Evolutionary conservation across 768 basidiomycete genomes (phyloP).

Genomic region (Psilocybe cubensis): DNA sequence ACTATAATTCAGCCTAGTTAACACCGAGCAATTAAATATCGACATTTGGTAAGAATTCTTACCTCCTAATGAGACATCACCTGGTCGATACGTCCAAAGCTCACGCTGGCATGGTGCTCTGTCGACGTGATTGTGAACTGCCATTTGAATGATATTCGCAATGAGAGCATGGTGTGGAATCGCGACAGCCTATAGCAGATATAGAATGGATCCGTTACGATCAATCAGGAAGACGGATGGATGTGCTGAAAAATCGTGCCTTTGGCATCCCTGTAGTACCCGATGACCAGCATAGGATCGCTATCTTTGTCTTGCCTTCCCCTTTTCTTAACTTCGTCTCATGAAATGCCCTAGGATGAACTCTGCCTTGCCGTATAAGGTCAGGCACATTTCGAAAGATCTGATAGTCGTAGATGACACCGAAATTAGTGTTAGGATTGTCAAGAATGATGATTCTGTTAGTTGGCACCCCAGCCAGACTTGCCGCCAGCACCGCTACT

Average conservation of each 20-base stretch:
- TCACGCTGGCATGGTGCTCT: constrained; percentile 27
- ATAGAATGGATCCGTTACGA: background rate
- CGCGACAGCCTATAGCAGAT: constrained; percentile 52
- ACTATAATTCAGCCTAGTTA: constrained; percentile 25
- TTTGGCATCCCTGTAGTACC: constrained; percentile 74
- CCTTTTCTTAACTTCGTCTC: constrained; percentile 49
- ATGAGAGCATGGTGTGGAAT: constrained; percentile 60
- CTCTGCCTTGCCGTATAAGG: constrained; percentile 28
- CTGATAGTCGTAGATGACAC: background rate
- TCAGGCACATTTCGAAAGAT: constrained; percentile 25
- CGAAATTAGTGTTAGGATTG: constrained; percentile 6
- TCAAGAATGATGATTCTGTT: constrained; percentile 47
- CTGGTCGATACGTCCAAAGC: constrained; percentile 42
- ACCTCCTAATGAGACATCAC: constrained; percentile 50
- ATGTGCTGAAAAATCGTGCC: constrained; percentile 30
- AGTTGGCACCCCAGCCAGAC: constrained; percentile 33
- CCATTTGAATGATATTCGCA: constrained; percentile 57
- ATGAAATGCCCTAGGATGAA: constrained; percentile 31
- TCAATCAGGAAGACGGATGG: background rate
- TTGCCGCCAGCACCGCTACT: constrained; percentile 41
- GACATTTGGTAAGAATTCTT: constrained; percentile 12
- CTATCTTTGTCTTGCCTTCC: constrained; percentile 63
- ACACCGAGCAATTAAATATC: background rate
- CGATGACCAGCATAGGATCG: constrained; percentile 67
- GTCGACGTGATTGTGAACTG: constrained; percentile 39